Evolutionary conservation across 257 asterid genomes (phyloP).

Genomic region (Nicotiana obtusifolia): DNA sequence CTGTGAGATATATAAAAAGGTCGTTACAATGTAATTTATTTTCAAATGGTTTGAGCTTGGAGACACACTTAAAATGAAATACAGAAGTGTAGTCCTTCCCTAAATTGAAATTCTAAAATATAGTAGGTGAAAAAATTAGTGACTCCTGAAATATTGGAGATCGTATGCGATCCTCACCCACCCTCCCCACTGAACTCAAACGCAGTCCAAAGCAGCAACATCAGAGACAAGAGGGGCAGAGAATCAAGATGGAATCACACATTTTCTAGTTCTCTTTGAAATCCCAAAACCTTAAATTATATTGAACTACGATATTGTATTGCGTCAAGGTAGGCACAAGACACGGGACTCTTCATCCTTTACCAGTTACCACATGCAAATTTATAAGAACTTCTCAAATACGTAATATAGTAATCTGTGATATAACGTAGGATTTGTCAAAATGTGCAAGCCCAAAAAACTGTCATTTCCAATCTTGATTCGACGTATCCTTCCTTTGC

Average conservation of each 20-base stretch:
- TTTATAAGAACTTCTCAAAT: not conserved
- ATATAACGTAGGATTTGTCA: slow-evolving; percentile 7
- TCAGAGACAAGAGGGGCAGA: not conserved
- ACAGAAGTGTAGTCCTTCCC: too few species aligned
- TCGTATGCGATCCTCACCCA: not conserved
- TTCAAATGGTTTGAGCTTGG: too few species aligned
- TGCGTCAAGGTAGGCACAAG: not conserved
- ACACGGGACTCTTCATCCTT: not conserved
- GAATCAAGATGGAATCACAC: not conserved
- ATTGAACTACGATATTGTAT: not conserved
- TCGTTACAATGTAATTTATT: too few species aligned
- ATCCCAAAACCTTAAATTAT: not conserved
- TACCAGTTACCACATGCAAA: not conserved
- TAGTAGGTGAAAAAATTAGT: too few species aligned
- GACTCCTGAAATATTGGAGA: not conserved
- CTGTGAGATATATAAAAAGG: too few species aligned
- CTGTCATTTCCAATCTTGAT: slow-evolving; percentile 5
- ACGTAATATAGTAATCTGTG: not conserved
- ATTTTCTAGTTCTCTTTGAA: not conserved
- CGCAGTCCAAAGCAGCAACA: not conserved
- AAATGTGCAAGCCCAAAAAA: not conserved
- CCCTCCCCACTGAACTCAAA: too few species aligned
- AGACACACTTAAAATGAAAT: too few species aligned
- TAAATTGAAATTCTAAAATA: too few species aligned
- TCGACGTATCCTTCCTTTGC: not conserved